Conservation (phyloP, 306 rosid species). For the Cucurbita argyrosperma region DNA sequence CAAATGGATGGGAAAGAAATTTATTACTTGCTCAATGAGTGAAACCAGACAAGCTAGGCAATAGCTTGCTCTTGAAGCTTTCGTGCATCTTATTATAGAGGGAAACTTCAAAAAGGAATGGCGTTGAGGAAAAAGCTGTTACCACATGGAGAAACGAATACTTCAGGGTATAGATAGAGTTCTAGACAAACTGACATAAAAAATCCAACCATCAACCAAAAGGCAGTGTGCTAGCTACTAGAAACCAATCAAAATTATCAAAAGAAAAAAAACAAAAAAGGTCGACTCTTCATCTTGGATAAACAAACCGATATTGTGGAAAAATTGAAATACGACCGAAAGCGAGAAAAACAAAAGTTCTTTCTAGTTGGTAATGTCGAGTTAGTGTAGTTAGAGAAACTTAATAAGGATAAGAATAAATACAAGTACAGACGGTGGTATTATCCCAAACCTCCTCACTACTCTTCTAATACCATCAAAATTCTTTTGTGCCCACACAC, state of each 20-base stretch:
- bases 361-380: neutral
- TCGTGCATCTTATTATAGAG: conserved; percentile 26
- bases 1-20: conserved; percentile 1
- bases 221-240: neutral
- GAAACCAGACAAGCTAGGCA: conserved; percentile 71
- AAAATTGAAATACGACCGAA: neutral
- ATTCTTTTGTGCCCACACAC: neutral
- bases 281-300: neutral
- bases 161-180: conserved; percentile 8
- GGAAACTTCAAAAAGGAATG: conserved; percentile 40
- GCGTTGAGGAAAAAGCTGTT: conserved; percentile 50
- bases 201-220: neutral
- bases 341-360: neutral
- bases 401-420: neutral
- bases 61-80: conserved; percentile 53
- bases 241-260: neutral
- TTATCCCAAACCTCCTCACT: neutral
- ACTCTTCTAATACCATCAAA: neutral
- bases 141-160: conserved; percentile 14
- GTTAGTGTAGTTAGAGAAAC: neutral
- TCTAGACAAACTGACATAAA: neutral
- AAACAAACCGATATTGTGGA: neutral
- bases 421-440: neutral
- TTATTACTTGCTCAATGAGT: conserved; percentile 82
- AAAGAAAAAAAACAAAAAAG: neutral